Base-by-base conservation (phyloP, 2,329 filamentous ascomycete genomes). In the Neurospora sp. region DNA sequence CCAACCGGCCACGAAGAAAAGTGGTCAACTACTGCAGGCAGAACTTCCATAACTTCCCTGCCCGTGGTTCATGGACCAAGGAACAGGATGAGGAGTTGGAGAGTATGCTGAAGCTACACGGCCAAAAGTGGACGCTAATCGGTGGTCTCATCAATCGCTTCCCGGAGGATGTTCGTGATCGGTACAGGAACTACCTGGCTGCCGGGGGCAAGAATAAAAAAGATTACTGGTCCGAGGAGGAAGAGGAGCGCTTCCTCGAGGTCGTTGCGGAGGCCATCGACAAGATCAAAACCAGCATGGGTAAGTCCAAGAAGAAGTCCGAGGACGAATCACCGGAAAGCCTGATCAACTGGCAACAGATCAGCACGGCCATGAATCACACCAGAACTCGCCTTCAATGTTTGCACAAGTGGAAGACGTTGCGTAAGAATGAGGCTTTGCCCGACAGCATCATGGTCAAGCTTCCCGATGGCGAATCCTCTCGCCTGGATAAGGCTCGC, bases 381-480 rank as follows among this genome's bases (percentile, higher is more conserved):
- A 87, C 82, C 8, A 84, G 91, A 65, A 91, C 86, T 71, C 85
- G 88, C 3, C 83, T 91, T 33, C 90, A 92, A 77, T 92, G 90
- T 76, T 82, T 85, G 36, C 83, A 83, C 36, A 93, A 93, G 76
- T 93, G 89, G 88, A 86, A 85, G 71, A 78, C 81, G 37, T 73
- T 88, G 19, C 78, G 80, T 68, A 75, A 77, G n/a, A 72, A 75
- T 15, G 75, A 77, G 28, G 72, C 66, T 11, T 28, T 73, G 71
- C 68, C 74, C 19, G 70, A 73, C 70, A 15, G 41, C 4, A 67
- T 72, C 36, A 41, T 70, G 67, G 68, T 74, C 17, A 28, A 72
- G 23, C 52, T 75, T 37, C 73, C 71, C 41, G 70, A 73, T 73
- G 70, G 79, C 70, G 67, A 78, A 71, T 79, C 78, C n/a, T 85